Evolutionary conservation across 2,329 filamentous ascomycete genomes (phyloP), one percentile per base, ranked within the genome.

Genomic region (Tothia fuscella): DNA sequence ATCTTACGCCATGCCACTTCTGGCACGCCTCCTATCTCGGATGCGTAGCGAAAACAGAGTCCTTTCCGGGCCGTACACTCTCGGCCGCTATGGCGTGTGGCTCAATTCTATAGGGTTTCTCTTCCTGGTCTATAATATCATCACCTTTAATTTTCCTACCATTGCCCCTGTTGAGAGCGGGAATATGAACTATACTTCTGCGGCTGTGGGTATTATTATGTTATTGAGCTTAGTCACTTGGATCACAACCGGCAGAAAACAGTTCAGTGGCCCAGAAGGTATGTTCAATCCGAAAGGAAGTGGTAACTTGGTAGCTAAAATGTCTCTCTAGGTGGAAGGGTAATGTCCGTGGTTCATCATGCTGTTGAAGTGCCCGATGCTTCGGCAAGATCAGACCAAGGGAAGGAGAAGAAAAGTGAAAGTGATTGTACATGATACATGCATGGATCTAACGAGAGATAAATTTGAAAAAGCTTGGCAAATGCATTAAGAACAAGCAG

Each of bases 131-230:
- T 76, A 76, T 42, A 66, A 68, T 3, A 66, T 64, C 20, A 68
- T 75, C 40, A 71, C 70, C 0, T 74, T 75, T 51, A 76, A 74
- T 43, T 71, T 76, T 43, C 72, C 73, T 0, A 65, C 61, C 1
- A 51, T 62, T 0, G 63, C 54, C 5, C 73, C 72, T 0, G 70
- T 76, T n/a, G 61, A 57, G 1, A 60, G 60, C 25, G 62, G 70
- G 20, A 72, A 71, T 26, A 76, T 76, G 72, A 76, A 74, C 44
- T 75, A 74, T 47, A 74, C 70, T 0, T 67, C 63, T 17, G 72
- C 72, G 1, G 72, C 72, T 0, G 66, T 74, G 22, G 72, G 71
- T 0, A 58, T 71, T 2, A 67, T 75, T 29, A 71, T 67, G 52
- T 45, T 73, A 4, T 58, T 76, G 14, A 68, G 64, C 13, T 31